Conservation (phyloP, 2,329 filamentous ascomycete genomes). For the Aspergillus aculeatus region DNA sequence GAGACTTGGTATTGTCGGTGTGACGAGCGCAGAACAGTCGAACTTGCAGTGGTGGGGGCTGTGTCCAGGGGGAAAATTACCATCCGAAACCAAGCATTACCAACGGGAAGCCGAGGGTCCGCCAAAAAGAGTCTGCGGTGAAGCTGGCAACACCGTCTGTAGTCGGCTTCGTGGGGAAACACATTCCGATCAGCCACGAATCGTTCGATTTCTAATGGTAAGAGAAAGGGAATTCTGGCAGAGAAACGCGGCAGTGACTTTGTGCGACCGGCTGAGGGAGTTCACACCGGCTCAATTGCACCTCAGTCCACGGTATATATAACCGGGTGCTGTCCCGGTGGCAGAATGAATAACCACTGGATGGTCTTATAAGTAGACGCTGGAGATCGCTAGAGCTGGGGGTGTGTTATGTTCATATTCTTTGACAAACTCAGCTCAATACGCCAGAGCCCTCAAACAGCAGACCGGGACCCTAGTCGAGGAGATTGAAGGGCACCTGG, state of each 20-base stretch:
- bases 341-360: background rate
- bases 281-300: background rate
- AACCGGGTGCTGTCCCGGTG: background rate
- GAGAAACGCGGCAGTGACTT: slow-evolving; percentile 2
- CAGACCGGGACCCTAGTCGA: too few relatives aligned
- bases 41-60: slow-evolving; percentile 18
- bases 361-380: background rate
- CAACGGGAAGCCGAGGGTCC: slow-evolving; percentile 1
- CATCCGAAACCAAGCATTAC: slow-evolving; percentile 11
- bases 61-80: slow-evolving; percentile 5
- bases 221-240: background rate
- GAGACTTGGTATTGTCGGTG: background rate
- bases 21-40: background rate
- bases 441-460: background rate
- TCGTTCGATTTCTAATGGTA: slow-evolving; percentile 6
- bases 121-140: slow-evolving; percentile 40
- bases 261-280: background rate
- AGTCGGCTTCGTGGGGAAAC: slow-evolving; percentile 13
- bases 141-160: slow-evolving; percentile 13
- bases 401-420: background rate
- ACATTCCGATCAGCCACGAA: slow-evolving; percentile 14
- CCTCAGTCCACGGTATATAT: background rate
- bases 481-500: too few relatives aligned
- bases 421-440: background rate
- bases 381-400: background rate